Percentiles rank a stretch among this genome's conserved stretches.
Evolutionary conservation across 768 basidiomycete species (phyloP).

Genomic region (Kwoniella sp.): DNA sequence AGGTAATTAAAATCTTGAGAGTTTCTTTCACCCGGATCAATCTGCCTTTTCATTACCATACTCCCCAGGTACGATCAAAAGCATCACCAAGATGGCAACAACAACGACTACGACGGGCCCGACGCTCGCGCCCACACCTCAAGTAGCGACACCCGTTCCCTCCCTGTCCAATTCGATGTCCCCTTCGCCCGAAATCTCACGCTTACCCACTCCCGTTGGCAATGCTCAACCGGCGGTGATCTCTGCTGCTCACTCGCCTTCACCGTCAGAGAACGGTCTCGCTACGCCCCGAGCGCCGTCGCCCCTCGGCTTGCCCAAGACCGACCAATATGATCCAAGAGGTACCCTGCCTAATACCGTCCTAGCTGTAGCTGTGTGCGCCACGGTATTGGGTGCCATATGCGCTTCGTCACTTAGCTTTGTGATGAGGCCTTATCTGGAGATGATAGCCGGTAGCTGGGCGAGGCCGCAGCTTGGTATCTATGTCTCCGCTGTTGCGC

Average conservation of each 20-base stretch:
- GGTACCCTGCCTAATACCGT: slow-evolving; percentile 88
- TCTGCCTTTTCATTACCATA: too few relatives aligned
- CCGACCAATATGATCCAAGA: slow-evolving; percentile 54
- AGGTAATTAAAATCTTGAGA: too few relatives aligned
- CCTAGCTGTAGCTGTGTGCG: slow-evolving; percentile 71
- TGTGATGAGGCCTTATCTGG: slow-evolving; percentile 49
- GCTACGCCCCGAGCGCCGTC: slow-evolving; percentile 13
- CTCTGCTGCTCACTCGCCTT: slow-evolving; percentile 1
- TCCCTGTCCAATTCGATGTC: slow-evolving; percentile 19
- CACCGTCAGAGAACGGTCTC: slow-evolving; percentile 11
- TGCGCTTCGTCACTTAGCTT: slow-evolving; percentile 64
- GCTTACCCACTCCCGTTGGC: slow-evolving; percentile 18
- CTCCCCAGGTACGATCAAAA: too few relatives aligned
- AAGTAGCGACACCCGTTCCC: slow-evolving; percentile 10
- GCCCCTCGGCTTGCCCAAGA: slow-evolving; percentile 32
- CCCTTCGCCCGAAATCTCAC: slow-evolving; percentile 20
- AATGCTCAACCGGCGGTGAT: background rate
- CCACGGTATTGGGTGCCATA: slow-evolving; percentile 78
- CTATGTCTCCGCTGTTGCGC: slow-evolving; percentile 78
- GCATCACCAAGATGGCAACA: background rate
- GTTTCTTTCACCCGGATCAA: too few relatives aligned
- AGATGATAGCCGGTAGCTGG: slow-evolving; percentile 60
- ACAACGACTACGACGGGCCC: background rate
- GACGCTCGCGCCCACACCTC: background rate
- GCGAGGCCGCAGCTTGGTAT: slow-evolving; percentile 76